These are phyloP conservation scores for Carallia brachiata DNA, from an alignment of 345 rosid genomes.

Conservation along the genomic window DNA sequence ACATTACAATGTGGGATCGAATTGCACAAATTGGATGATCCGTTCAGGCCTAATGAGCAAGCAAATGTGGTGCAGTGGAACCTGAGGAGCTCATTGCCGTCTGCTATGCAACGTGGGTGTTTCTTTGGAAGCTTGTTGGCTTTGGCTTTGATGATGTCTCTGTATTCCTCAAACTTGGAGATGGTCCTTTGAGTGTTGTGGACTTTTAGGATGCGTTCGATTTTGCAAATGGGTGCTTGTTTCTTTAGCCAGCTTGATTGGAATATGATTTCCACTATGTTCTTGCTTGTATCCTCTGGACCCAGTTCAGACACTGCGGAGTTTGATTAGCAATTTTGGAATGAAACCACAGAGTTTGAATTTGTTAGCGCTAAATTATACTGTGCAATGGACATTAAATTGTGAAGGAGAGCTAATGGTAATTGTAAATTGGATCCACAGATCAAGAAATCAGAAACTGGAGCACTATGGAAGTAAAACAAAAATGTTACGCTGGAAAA, in stretches of 20 bases:
- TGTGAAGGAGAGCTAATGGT: no score
- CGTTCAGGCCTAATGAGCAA: conserved; percentile 60
- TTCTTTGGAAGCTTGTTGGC: conserved; percentile 53
- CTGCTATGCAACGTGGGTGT: conserved; percentile 80
- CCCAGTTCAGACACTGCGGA: conserved; percentile 64
- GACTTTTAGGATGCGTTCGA: conserved; percentile 71
- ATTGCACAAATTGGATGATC: conserved; percentile 65
- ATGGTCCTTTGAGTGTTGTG: conserved; percentile 66
- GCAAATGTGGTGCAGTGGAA: conserved; percentile 59
- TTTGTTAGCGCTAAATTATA: background rate
- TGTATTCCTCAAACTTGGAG: conserved; percentile 65
- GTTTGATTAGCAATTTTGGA: background rate
- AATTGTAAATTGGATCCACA: no score
- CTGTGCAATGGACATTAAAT: no score
- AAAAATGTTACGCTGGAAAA: background rate
- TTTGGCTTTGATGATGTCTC: conserved; percentile 67
- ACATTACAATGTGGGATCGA: conserved; percentile 47
- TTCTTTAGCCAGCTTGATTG: conserved; percentile 86
- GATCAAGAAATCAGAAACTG: no score
- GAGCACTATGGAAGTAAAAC: no score
- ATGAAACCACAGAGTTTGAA: background rate
- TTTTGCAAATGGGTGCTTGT: conserved; percentile 57
- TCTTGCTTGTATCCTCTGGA: conserved; percentile 75
- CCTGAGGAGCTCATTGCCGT: conserved; percentile 79
- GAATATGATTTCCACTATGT: conserved; percentile 86